phyloP scores from a whole-genome alignment of 371 early-diverging fungal species.

The Conidiobolus incongruus region DNA sequence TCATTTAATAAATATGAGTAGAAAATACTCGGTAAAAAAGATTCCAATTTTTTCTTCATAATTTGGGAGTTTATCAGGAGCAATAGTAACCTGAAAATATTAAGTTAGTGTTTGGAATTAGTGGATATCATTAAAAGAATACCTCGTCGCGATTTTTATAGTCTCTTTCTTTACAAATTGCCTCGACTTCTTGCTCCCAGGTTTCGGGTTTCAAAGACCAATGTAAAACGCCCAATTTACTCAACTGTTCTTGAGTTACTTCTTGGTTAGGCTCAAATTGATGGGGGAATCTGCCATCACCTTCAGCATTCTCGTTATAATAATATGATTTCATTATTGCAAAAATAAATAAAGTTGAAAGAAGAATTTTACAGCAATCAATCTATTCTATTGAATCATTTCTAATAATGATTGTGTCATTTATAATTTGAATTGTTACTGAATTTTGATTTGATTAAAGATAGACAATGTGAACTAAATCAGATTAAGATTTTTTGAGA shows the following conservation, averaged over 20 bases:
- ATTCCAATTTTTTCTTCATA: slow-evolving; percentile 81
- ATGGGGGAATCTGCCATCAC: slow-evolving; percentile 41
- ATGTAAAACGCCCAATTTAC: slow-evolving; percentile 26
- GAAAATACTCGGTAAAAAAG: slow-evolving; percentile 68
- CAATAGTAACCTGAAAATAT: slow-evolving; percentile 29
- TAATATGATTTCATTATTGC: slow-evolving; percentile 37
- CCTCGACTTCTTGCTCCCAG: slow-evolving; percentile 30
- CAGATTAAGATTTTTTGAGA: too few species aligned
- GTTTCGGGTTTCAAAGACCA: too few species aligned
- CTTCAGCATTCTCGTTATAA: slow-evolving; percentile 34
- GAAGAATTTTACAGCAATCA: background rate
- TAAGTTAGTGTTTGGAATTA: background rate
- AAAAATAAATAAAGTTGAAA: background rate
- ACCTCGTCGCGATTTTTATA: slow-evolving; percentile 84
- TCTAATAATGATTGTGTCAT: too few species aligned
- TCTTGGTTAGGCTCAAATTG: slow-evolving; percentile 30
- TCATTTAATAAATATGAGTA: too few species aligned
- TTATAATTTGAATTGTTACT: too few species aligned
- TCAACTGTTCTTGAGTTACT: slow-evolving; percentile 37
- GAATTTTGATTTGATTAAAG: too few species aligned
- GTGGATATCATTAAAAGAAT: slow-evolving; percentile 4
- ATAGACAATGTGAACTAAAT: too few species aligned
- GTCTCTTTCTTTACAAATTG: slow-evolving; percentile 37
- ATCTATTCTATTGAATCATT: background rate
- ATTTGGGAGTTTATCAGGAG: slow-evolving; percentile 42